Conservation (phyloP, 2,329 filamentous ascomycete species). For the Cytospora mali region DNA sequence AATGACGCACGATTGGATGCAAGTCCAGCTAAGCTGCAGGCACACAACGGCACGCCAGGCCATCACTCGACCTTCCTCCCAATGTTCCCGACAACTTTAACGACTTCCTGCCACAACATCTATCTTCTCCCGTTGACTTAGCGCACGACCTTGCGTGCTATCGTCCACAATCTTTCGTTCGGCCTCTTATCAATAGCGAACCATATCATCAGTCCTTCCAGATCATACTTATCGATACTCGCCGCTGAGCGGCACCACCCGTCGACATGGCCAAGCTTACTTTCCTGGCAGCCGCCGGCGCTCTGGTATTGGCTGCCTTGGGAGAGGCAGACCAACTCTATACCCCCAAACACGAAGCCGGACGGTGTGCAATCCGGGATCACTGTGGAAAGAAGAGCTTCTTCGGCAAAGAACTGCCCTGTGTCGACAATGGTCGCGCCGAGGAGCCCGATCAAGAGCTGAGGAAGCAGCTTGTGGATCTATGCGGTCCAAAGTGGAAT, state of each 20-base stretch:
- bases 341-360: constrained; percentile 75
- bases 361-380: constrained; percentile 86
- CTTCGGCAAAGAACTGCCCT: constrained; percentile 88
- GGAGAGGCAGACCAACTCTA: constrained; percentile 34
- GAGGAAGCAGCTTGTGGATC: constrained; percentile 75
- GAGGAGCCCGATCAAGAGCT: constrained; percentile 71
- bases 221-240: background rate
- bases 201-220: background rate
- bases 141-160: background rate
- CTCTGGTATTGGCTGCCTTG: constrained; percentile 40
- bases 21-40: background rate
- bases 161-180: background rate
- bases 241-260: constrained; percentile 26
- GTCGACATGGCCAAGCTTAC: constrained; percentile 43
- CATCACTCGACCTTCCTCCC: background rate
- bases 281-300: constrained; percentile 38
- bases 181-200: background rate
- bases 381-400: constrained; percentile 90
- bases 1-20: background rate
- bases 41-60: background rate
- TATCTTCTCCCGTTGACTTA: background rate
- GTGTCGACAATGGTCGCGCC: constrained; percentile 86
- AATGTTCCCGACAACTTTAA: background rate
- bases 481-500: constrained; percentile 88
- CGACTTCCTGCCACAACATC: background rate